These are phyloP conservation scores for Pecoramyces ruminantium DNA, from an alignment of 192 early-diverging fungal genomes.

Conservation along the genomic window DNA sequence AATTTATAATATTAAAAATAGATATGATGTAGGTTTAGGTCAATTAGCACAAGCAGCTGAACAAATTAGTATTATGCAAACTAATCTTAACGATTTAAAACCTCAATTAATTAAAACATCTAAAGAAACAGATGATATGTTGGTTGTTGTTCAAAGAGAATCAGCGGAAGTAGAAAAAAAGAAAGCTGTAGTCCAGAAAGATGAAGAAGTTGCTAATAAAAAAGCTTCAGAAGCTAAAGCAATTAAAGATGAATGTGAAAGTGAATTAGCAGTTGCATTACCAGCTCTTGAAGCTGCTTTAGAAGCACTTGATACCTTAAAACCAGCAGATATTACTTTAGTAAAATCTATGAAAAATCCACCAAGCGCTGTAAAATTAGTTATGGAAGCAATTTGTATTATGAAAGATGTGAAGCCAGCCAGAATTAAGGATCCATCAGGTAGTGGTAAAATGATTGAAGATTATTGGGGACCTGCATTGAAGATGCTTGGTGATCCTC, in stretches of 20 bases:
- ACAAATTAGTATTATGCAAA: constrained; percentile 36
- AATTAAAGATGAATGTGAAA: constrained; percentile 38
- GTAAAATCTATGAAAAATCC: constrained; percentile 51
- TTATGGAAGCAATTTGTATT: constrained; percentile 47
- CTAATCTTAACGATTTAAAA: constrained; percentile 29
- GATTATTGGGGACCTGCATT: constrained; percentile 39
- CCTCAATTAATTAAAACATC: constrained; percentile 40
- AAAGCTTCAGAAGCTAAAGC: constrained; percentile 31
- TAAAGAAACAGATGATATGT: constrained; percentile 40
- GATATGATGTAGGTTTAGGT: constrained; percentile 35
- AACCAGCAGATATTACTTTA: constrained; percentile 38
- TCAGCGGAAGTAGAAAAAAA: constrained; percentile 40
- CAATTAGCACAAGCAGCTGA: constrained; percentile 40
- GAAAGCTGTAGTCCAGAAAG: constrained; percentile 27
- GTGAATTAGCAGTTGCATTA: constrained; percentile 33
- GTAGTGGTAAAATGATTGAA: constrained; percentile 43
- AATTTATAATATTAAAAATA: constrained; percentile 20
- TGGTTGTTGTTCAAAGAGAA: constrained; percentile 38
- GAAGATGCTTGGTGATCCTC: constrained; percentile 37
- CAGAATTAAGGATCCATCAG: constrained; percentile 41
- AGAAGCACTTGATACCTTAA: constrained; percentile 35
- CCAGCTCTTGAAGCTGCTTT: constrained; percentile 39
- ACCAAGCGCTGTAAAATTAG: constrained; percentile 38
- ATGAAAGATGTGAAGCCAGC: constrained; percentile 41
- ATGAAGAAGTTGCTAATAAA: constrained; percentile 31